Evolutionary conservation across 2,329 filamentous ascomycete genomes (phyloP).

Genomic region (Salinomyces thailandicus): DNA sequence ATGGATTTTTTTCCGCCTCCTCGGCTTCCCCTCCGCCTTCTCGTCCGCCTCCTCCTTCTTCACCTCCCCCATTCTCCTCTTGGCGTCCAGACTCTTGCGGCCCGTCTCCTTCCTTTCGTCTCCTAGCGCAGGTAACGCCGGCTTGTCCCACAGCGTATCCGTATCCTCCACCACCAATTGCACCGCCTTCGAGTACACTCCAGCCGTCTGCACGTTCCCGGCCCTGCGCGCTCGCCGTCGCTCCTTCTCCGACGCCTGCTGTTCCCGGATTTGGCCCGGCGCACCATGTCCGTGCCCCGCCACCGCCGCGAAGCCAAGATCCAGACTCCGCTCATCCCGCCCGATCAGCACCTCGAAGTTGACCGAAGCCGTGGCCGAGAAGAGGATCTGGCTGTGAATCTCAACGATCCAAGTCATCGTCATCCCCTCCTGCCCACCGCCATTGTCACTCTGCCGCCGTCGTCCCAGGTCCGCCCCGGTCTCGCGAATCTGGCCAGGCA

Average conservation of each 20-base stretch:
- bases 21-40: constrained; percentile 24
- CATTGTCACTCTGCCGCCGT: constrained; percentile 27
- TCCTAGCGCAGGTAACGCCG: constrained; percentile 58
- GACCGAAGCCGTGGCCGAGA: constrained; percentile 79
- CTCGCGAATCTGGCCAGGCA: constrained; percentile 68
- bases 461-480: constrained; percentile 38
- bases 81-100: constrained; percentile 8
- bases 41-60: constrained; percentile 8
- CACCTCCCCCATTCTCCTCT: constrained; percentile 8
- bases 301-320: constrained; percentile 50
- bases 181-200: constrained; percentile 76
- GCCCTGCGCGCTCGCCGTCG: constrained; percentile 48
- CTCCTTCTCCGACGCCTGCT: constrained; percentile 39
- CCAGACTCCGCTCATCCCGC: constrained; percentile 73
- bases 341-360: constrained; percentile 80
- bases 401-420: constrained; percentile 82
- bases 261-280: constrained; percentile 65
- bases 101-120: constrained; percentile 16
- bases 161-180: constrained; percentile 78
- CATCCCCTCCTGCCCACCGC: constrained; percentile 34
- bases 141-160: constrained; percentile 83
- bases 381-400: constrained; percentile 84
- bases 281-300: constrained; percentile 41
- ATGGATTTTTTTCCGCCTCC: constrained; percentile 69
- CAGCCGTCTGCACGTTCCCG: constrained; percentile 57